Evolutionary conservation across 2,329 filamentous ascomycete genomes (phyloP).

Genomic region (Sporothrix luriei): DNA sequence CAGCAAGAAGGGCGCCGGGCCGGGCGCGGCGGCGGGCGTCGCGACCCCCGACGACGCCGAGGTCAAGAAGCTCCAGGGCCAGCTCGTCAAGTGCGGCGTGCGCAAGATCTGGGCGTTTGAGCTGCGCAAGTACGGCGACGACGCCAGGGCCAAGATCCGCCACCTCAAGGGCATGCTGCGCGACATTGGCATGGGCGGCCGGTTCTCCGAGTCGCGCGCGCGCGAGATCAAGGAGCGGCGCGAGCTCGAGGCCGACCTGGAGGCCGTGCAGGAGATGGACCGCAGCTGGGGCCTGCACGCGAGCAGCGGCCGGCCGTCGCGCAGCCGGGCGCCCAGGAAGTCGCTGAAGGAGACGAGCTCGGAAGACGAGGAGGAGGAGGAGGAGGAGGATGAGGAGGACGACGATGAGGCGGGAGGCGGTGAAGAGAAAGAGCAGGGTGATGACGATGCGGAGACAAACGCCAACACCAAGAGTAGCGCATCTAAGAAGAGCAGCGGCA

Average conservation of each 20-base stretch:
- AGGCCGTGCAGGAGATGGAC: slow-evolving; percentile 80
- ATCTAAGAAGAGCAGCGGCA: slow-evolving; percentile 41
- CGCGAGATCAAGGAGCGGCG: slow-evolving; percentile 83
- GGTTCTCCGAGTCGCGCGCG: slow-evolving; percentile 83
- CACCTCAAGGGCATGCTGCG: slow-evolving; percentile 78
- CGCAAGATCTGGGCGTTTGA: slow-evolving; percentile 90
- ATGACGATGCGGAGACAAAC: slow-evolving; percentile 39
- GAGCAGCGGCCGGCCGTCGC: slow-evolving; percentile 48
- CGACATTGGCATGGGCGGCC: slow-evolving; percentile 83
- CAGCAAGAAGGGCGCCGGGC: slow-evolving; percentile 43
- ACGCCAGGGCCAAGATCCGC: slow-evolving; percentile 75
- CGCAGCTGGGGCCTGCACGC: slow-evolving; percentile 68
- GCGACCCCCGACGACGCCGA: slow-evolving; percentile 72
- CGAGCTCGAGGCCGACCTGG: slow-evolving; percentile 81
- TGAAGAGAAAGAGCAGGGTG: slow-evolving; percentile 37
- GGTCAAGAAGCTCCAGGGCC: slow-evolving; percentile 84
- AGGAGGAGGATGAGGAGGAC: neutral
- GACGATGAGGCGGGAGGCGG: slow-evolving; percentile 29
- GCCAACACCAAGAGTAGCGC: slow-evolving; percentile 35
- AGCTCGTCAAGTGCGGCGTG: slow-evolving; percentile 86
- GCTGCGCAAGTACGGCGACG: slow-evolving; percentile 71
- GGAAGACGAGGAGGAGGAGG: slow-evolving; percentile 42
- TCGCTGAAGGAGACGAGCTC: slow-evolving; percentile 47
- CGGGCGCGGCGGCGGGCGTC: slow-evolving; percentile 40
- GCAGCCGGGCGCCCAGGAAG: slow-evolving; percentile 43